Evolutionary conservation across 1,139 yeast species (phyloP), one percentile per base, ranked within the genome.

Genomic region (Eremothecium cymbalariae): DNA sequence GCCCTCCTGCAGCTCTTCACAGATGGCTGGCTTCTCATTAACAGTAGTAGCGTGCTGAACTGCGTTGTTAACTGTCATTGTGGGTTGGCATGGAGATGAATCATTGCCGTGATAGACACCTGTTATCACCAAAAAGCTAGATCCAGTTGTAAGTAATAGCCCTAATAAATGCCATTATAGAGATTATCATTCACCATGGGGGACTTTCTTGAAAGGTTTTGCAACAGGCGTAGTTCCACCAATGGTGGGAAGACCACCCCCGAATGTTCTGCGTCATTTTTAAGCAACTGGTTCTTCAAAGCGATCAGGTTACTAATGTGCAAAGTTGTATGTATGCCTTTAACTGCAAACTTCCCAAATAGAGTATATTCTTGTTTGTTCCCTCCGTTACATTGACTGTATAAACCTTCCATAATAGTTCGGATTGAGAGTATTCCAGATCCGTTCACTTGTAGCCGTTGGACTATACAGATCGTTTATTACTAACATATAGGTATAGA

Each of bases 161-260:
- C 98, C 0, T 98, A 98, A 42, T 70, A 68, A 32, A 90, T 90
- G 54, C 90, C 98, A 34, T 88, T 76, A 18, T 79, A 90, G 2
- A 96, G 97, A 57, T 90, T 90, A 59, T 90, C 98, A 17, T 98
- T 98, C 19, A 90, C 83, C 98, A 90, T 90, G 61, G 69, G n/a
- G 88, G 2, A 90, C 80, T 23, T 68, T 62, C 18, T 64, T 58
- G 44, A 75, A 74, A 9, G 57, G 57, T 2, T 55, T 42, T 3
- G 21, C 16, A 13, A 33, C 34, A 7, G 52, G 50, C 13, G 49
- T 41, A 18, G 37, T 40, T 9, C 59, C n/a, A n/a, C 57, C 18
- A 54, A 35, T 3, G 29, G 28, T 2, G 59, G 57, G 12, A 50
- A 31, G 5, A 20, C 27, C 18, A 51, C 48, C n/a, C 30, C 18